phyloP scores from a whole-genome alignment of 805 yeast genomes.

The Teunomyces pallodes region DNA sequence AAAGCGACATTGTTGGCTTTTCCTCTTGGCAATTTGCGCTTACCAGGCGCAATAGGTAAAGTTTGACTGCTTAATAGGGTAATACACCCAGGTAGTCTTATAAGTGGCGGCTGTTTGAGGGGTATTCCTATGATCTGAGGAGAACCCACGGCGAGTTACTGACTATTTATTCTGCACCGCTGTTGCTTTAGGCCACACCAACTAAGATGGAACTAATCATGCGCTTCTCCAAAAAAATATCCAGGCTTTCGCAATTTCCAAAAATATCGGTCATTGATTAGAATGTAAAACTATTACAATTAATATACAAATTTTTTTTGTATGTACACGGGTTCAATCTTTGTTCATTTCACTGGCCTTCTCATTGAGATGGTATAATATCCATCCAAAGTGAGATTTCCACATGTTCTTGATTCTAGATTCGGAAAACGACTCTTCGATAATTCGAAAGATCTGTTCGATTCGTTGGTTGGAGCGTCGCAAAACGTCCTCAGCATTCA shows the following conservation, averaged over 20 bases:
- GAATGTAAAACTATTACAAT: neutral
- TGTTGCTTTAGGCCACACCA: neutral
- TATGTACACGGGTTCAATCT: constrained; percentile 2
- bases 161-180: neutral
- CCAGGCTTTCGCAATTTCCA: neutral
- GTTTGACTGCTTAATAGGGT: neutral
- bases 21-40: neutral
- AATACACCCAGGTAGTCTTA: neutral
- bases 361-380: constrained; percentile 1
- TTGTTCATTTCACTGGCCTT: neutral
- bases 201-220: neutral
- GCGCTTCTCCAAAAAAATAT: neutral
- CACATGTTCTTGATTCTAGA: constrained; percentile 18
- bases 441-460: constrained; percentile 14
- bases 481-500: constrained; percentile 4
- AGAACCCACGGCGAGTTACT: neutral
- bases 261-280: neutral
- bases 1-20: neutral
- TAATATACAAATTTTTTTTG: neutral
- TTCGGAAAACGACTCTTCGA: constrained; percentile 18
- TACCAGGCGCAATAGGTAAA: neutral
- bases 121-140: neutral
- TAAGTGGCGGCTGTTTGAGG: neutral
- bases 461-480: constrained; percentile 10
- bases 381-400: constrained; percentile 17